Conservation (phyloP, 768 basidiomycete genomes). For the Boletus coccyginus region DNA sequence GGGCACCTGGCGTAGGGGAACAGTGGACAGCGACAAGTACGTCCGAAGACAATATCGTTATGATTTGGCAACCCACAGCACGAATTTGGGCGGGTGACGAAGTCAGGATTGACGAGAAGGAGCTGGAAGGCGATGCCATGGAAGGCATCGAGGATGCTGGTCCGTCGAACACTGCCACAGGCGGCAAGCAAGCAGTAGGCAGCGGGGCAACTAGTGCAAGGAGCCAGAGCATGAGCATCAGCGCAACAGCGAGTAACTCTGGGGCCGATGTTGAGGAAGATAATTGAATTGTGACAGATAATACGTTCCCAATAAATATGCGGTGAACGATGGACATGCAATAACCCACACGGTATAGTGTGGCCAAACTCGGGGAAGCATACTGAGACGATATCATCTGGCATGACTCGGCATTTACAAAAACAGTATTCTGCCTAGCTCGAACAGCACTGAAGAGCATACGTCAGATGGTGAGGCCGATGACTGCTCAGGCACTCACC, state of each 20-base stretch:
- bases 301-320: slow-evolving; percentile 10
- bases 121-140: slow-evolving; percentile 80
- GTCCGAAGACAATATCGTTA: slow-evolving; percentile 96
- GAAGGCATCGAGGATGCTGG: slow-evolving; percentile 57
- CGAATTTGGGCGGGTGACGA: slow-evolving; percentile 92
- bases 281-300: slow-evolving; percentile 16
- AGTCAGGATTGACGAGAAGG: slow-evolving; percentile 79
- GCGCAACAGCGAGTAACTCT: slow-evolving; percentile 46
- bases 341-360: not conserved
- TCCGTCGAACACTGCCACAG: slow-evolving; percentile 16
- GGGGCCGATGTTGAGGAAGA: slow-evolving; percentile 46
- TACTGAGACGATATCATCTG: not conserved
- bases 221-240: slow-evolving; percentile 62
- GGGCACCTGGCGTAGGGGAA: slow-evolving; percentile 83
- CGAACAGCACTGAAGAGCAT: slow-evolving; percentile 60
- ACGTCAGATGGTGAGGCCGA: slow-evolving; percentile 8
- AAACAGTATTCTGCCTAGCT: slow-evolving; percentile 65
- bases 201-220: slow-evolving; percentile 42
- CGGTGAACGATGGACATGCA: slow-evolving; percentile 7
- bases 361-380: not conserved
- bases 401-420: slow-evolving; percentile 37
- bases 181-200: slow-evolving; percentile 16
- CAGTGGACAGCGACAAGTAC: slow-evolving; percentile 83
- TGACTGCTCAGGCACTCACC: slow-evolving; percentile 43
- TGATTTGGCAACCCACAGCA: slow-evolving; percentile 97